Evolutionary conservation across 805 yeast genomes (phyloP).

Genomic region (Yarrowia keelungensis): DNA sequence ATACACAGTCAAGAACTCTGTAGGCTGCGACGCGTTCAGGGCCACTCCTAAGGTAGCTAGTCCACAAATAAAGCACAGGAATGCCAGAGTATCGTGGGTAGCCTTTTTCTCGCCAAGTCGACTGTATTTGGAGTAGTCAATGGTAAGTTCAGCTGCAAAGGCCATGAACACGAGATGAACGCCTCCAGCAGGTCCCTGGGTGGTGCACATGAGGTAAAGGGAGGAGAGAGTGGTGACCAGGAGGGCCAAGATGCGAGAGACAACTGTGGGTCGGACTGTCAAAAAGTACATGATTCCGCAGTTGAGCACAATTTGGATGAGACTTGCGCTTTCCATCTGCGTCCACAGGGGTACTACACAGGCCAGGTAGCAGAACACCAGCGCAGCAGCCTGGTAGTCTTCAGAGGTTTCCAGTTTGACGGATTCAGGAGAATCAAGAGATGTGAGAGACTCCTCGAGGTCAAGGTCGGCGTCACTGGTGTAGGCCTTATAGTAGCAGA

Average conservation of each 20-base stretch:
- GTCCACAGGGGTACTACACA: conserved; percentile 19
- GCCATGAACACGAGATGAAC: conserved; percentile 14
- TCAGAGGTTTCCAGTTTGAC: too few relatives aligned
- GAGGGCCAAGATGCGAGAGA: neutral
- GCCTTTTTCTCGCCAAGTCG: neutral
- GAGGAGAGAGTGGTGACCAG: neutral
- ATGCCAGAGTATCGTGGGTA: neutral
- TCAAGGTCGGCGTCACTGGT: too few relatives aligned
- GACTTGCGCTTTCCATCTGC: neutral
- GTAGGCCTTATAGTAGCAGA: conserved; percentile 1
- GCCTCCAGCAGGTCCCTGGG: conserved; percentile 4
- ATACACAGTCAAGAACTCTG: conserved; percentile 1
- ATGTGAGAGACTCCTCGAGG: neutral
- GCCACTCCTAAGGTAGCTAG: conserved; percentile 18
- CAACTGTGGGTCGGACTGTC: neutral
- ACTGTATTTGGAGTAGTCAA: neutral
- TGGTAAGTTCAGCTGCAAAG: neutral
- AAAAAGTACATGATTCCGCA: conserved; percentile 11
- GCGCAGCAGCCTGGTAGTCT: neutral
- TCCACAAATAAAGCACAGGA: conserved; percentile 10
- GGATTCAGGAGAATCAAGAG: too few relatives aligned
- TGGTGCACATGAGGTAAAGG: conserved; percentile 11
- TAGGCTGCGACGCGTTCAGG: conserved; percentile 1
- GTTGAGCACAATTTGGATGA: conserved; percentile 15
- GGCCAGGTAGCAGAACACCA: conserved; percentile 19